Base-by-base conservation (phyloP, 2,329 filamentous ascomycete genomes). In the Neonectria sp. region DNA sequence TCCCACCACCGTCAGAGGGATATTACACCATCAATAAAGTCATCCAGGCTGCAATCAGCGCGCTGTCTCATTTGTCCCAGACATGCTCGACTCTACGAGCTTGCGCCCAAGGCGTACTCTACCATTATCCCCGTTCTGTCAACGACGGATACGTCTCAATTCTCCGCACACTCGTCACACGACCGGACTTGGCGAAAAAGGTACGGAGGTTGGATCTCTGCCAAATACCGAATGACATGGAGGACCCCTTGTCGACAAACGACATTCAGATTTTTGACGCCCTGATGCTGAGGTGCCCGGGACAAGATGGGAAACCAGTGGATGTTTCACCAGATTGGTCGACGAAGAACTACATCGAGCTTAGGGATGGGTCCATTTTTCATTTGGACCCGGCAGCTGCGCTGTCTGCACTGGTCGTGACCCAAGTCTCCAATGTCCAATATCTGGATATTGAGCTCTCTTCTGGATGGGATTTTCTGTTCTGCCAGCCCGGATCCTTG, bases 401-500 rank as follows among this genome's bases (percentile, higher is more conserved):
- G 3, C 29, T 66, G 35, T 17, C 46, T 17, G 58, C 63, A 25
- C 15, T 56, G 11, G 21, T 56, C 15, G 25, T 61, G 6, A 27
- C 57, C 4, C 63, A 52, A 7, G 56, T 51, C 1, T 45, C 57
- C 13, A 66, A 61, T 24, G 3, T 66, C 31, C 51, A 57, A 40
- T 9, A 4, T 12, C 4, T 61, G 12, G 15, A 21, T 0, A 21
- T 66, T 11, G 24, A 8, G 9, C 6, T 45, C 12, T 24, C 7
- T 27, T 51, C 52, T 21, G 29, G 27, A 24, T 66, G 57, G 51
- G 43, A 45, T 2, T 66, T 61, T 53, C 63, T 57, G 2, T 66
- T 60, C 17, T 57, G 45, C 2, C 27, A 40, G 11, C 57, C 51
- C 3, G 53, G 33, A 13, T 46, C 52, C 15, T 33, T 66, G n/a